Percentiles rank a stretch among this genome's conserved stretches.
Evolutionary conservation across 2,329 filamentous ascomycete species (phyloP).

Genomic region (Xylaria sp.): DNA sequence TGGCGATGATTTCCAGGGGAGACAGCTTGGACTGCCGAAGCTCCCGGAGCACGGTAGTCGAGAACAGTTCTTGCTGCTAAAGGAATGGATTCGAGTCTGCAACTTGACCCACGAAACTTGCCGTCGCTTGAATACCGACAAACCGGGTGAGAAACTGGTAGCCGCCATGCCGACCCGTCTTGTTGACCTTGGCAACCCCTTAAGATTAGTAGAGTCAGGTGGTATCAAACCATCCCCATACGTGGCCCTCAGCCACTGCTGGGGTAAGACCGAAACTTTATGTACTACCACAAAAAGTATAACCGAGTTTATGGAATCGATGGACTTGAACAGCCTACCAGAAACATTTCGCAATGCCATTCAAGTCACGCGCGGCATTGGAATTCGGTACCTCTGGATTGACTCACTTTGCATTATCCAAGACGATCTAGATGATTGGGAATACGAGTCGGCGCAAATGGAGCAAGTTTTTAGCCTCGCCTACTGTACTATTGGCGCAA

Average conservation of each 20-base stretch:
- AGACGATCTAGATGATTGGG: constrained; percentile 7
- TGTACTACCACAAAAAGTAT: no score
- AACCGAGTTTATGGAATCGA: background rate
- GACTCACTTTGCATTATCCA: no score
- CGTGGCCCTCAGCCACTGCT: constrained; percentile 21
- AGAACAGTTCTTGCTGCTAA: constrained; percentile 11
- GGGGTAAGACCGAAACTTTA: constrained; percentile 11
- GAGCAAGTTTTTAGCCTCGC: constrained; percentile 27
- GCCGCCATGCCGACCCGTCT: constrained; percentile 23
- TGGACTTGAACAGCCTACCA: constrained; percentile 10
- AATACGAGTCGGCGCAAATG: constrained; percentile 17
- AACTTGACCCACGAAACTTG: constrained; percentile 2
- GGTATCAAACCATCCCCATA: constrained; percentile 1
- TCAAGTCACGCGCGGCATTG: constrained; percentile 1
- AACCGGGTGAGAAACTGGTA: background rate
- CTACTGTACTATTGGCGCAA: constrained; percentile 27
- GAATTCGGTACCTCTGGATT: constrained; percentile 12
- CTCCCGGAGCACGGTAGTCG: constrained; percentile 5
- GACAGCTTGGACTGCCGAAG: constrained; percentile 14
- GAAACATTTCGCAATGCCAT: constrained; percentile 14
- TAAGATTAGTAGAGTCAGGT: background rate
- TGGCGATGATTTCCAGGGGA: background rate
- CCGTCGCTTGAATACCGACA: background rate
- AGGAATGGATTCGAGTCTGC: constrained; percentile 14
- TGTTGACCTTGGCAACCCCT: background rate